phyloP scores from a whole-genome alignment of 2,329 filamentous ascomycete species.

The Talaromyces sp. region DNA sequence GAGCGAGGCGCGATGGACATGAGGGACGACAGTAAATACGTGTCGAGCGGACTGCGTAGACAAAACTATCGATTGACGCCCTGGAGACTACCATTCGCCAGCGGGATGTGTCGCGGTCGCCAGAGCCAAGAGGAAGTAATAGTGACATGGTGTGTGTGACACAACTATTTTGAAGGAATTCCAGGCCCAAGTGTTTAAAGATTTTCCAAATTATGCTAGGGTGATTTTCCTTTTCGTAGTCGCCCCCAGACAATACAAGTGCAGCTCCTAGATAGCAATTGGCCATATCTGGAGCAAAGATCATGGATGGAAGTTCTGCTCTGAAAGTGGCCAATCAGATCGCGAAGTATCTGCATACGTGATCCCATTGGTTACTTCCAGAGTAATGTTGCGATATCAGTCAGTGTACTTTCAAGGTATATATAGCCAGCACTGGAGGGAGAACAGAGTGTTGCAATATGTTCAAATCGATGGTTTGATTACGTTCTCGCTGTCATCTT shows the following conservation, averaged over 20 bases:
- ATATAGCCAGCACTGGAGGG: neutral
- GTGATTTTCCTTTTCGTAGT: neutral
- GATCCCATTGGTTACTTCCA: neutral
- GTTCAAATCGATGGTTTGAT: neutral
- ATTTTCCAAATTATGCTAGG: neutral
- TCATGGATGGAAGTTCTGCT: neutral
- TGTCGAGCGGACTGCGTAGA: conserved; percentile 56
- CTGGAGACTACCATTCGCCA: conserved; percentile 36
- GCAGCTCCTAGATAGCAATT: neutral
- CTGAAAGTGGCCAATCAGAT: neutral
- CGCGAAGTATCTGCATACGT: neutral
- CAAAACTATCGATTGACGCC: conserved; percentile 43
- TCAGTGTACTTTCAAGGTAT: neutral
- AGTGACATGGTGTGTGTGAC: neutral
- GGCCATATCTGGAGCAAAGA: neutral
- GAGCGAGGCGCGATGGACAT: conserved; percentile 56
- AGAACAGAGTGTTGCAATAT: neutral
- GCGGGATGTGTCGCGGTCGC: conserved; percentile 26
- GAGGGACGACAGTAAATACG: conserved; percentile 56
- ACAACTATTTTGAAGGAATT: neutral
- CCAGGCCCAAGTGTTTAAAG: neutral
- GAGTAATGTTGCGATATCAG: neutral
- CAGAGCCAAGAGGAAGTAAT: neutral
- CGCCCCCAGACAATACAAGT: neutral
- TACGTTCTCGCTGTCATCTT: neutral